A percentile compares a stretch with the other conserved stretches of the same genome.
Evolutionary conservation across 2,329 filamentous ascomycete species (phyloP).

Genomic region (Fusarium robinianum): DNA sequence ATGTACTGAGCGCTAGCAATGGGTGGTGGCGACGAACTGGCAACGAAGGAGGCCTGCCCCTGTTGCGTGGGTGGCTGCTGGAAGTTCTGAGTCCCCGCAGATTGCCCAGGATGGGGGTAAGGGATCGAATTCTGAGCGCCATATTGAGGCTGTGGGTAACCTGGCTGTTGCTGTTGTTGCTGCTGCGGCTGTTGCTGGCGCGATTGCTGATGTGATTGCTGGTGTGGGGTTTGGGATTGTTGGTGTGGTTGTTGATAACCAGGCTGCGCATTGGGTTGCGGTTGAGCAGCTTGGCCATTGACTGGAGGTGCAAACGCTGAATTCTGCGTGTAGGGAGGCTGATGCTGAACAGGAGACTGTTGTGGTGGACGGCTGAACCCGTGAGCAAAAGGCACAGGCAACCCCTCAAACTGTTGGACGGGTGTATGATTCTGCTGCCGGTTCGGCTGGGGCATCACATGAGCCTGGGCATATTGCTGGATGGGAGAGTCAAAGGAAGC

Average conservation of each 20-base stretch:
- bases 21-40: conserved; percentile 27
- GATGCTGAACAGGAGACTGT: conserved; percentile 39
- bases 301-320: conserved; percentile 33
- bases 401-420: conserved; percentile 40
- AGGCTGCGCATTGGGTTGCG: conserved; percentile 29
- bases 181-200: conserved; percentile 23
- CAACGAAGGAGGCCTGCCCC: conserved; percentile 23
- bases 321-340: conserved; percentile 32
- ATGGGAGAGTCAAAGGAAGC: conserved; percentile 41
- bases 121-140: conserved; percentile 26
- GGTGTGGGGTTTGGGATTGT: no score
- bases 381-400: conserved; percentile 36
- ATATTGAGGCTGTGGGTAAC: conserved; percentile 30
- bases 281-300: conserved; percentile 36
- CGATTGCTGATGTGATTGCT: conserved; percentile 32
- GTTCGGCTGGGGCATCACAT: conserved; percentile 40
- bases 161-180: conserved; percentile 24
- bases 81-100: conserved; percentile 22
- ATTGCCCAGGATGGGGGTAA: conserved; percentile 25
- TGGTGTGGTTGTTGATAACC: conserved; percentile 33
- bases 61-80: conserved; percentile 33
- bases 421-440: conserved; percentile 43
- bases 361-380: conserved; percentile 37
- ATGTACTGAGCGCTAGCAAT: conserved; percentile 29
- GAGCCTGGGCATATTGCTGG: conserved; percentile 41